Base-by-base conservation (phyloP, 257 asterid species). In the Scutellaria baicalensis region DNA sequence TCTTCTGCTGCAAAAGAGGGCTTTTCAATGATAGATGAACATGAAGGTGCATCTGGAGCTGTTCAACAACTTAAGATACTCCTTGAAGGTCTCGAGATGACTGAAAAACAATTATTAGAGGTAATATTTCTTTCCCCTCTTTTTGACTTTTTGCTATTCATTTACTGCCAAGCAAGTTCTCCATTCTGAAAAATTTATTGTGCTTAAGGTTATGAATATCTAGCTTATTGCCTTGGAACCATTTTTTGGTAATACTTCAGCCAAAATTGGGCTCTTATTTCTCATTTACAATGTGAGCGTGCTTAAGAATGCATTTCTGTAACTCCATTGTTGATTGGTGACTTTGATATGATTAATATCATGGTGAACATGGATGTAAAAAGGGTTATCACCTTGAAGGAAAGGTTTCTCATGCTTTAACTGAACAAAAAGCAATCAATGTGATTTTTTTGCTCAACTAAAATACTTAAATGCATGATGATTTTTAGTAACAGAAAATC, bases 1-100 rank as follows among this genome's bases (percentile, higher is more conserved):
- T 77, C 81, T 59, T 66, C 77, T 65, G 33, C 33, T 27, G 33
- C 33, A 3, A 27, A 27, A 27, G 33, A 27, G 33, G 33, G 33
- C 33, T 27, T 27, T 27, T 27, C 33, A 27, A 27, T 1, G 33
- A 27, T 27, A 27, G 33, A 27, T 27, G 33, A 4, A 27, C 2
- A 27, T 27, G 33, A 27, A 27, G 33, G 33, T 27, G 33, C 3
- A 2, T 27, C 33, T 27, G 33, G 33, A 27, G 33, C 33, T 27
- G 33, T 27, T 27, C 33, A 27, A 1, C 33, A 27, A 27, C 33
- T 27, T 27, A 27, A 27, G 4, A 27, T 3, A 27, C 33, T 27
- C 33, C 33, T 27, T 27, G 33, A 27, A 27, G 33, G 33, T 27
- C 5, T 27, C 4, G 33, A 27, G 33, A 27, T 27, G 33, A 27